A percentile compares a stretch with the other conserved stretches of the same genome.
phyloP scores from a whole-genome alignment of 441 rosid species.

The Gossypium schwendimanii region DNA sequence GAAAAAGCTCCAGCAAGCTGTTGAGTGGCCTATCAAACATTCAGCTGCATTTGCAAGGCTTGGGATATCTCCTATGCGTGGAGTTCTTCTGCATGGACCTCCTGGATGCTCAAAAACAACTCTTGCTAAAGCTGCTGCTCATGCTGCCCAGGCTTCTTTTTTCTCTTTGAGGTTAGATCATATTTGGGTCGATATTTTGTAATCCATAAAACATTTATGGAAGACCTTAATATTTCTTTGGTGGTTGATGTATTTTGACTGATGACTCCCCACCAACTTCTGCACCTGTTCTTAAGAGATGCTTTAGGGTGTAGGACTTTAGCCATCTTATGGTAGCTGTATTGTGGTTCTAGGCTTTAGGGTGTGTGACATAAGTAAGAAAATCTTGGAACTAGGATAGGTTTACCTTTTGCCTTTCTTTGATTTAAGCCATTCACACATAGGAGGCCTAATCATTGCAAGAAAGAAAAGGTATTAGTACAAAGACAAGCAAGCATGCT shows the following conservation, averaged over 20 bases:
- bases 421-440: too few relatives aligned
- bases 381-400: too few relatives aligned
- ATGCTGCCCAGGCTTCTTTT: constrained; percentile 89
- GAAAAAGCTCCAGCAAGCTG: constrained; percentile 80
- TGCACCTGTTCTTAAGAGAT: not conserved
- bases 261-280: not conserved
- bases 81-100: constrained; percentile 89
- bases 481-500: too few relatives aligned
- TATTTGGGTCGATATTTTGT: not conserved
- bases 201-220: not conserved
- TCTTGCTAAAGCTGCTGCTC: constrained; percentile 90
- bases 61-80: constrained; percentile 80
- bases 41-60: constrained; percentile 57
- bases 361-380: not conserved
- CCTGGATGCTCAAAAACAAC: constrained; percentile 98
- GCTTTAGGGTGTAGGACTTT: not conserved
- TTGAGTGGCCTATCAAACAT: constrained; percentile 95
- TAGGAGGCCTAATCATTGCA: too few relatives aligned
- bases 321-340: not conserved
- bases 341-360: not conserved
- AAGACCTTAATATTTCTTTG: not conserved
- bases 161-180: constrained; percentile 70
- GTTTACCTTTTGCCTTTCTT: too few relatives aligned
- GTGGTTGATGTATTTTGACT: not conserved
- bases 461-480: too few relatives aligned